These are phyloP conservation scores for Nyctanthes arbortristis DNA, from an alignment of 257 asterid species.

Conservation along the genomic window DNA sequence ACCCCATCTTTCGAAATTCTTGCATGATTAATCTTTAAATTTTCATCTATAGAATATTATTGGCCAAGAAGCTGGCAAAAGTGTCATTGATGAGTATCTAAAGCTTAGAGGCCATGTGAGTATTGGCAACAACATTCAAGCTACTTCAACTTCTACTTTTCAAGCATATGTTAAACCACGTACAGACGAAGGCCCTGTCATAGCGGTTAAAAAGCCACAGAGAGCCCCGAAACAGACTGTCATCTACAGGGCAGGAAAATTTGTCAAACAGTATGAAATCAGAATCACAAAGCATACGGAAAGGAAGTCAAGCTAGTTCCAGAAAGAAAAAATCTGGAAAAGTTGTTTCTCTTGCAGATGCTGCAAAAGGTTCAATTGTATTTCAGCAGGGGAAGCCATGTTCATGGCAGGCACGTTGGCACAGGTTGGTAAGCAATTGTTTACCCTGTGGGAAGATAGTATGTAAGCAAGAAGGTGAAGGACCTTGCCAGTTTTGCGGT, in stretches of 20 bases:
- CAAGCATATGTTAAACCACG: slow-evolving; percentile 86
- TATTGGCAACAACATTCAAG: slow-evolving; percentile 28
- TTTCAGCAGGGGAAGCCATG: slow-evolving; percentile 95
- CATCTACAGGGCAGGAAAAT: slow-evolving; percentile 45
- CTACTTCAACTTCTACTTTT: slow-evolving; percentile 50
- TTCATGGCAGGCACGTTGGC: slow-evolving; percentile 92
- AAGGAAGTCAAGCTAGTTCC: slow-evolving; percentile 45
- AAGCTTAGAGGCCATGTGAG: slow-evolving; percentile 73
- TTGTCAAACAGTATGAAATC: slow-evolving; percentile 34
- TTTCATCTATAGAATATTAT: slow-evolving; percentile 62
- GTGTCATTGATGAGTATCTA: slow-evolving; percentile 71
- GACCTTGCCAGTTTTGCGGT: slow-evolving; percentile 91
- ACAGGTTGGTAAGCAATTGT: slow-evolving; percentile 81
- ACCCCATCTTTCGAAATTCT: slow-evolving; percentile 6
- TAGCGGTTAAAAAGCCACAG: slow-evolving; percentile 52
- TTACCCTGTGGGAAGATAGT: slow-evolving; percentile 95
- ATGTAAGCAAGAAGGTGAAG: slow-evolving; percentile 98
- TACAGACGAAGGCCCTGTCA: slow-evolving; percentile 39
- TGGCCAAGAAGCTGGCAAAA: slow-evolving; percentile 79
- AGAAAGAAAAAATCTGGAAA: slow-evolving; percentile 86
- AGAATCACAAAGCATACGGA: slow-evolving; percentile 35
- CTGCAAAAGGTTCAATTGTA: slow-evolving; percentile 86
- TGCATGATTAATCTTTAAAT: slow-evolving; percentile 5
- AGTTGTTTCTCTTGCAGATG: slow-evolving; percentile 86
- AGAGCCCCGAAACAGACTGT: slow-evolving; percentile 52